phyloP scores from a whole-genome alignment of 1,284 basidiomycete genomes.

The Melanopsichium pennsylvanicum region DNA sequence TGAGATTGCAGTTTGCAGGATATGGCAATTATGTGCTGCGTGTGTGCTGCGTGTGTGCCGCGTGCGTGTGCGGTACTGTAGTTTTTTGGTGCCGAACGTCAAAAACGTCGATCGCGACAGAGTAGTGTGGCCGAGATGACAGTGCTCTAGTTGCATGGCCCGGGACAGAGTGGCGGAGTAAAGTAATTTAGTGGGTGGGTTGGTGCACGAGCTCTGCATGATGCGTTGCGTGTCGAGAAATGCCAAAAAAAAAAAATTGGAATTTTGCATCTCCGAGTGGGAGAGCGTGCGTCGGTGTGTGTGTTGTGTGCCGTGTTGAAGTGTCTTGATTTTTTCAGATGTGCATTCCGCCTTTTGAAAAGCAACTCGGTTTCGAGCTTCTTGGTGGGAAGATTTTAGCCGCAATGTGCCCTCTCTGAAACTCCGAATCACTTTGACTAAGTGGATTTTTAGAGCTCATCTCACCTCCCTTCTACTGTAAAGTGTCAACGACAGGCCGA shows the following conservation, averaged over 20 bases:
- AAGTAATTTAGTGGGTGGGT: slow-evolving; percentile 23
- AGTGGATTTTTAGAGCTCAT: too few relatives aligned
- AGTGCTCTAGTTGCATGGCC: slow-evolving; percentile 7
- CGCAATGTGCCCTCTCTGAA: not conserved
- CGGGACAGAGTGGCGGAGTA: slow-evolving; percentile 12
- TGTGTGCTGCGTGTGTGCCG: too few relatives aligned
- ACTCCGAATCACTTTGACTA: too few relatives aligned
- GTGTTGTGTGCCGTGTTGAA: too few relatives aligned
- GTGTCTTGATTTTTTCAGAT: too few relatives aligned
- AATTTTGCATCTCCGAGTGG: slow-evolving; percentile 1
- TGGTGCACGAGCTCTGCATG: slow-evolving; percentile 16
- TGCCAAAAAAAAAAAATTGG: not conserved
- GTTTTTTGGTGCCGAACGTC: too few relatives aligned
- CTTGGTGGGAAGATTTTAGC: not conserved
- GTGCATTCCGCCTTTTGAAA: not conserved
- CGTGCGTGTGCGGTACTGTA: too few relatives aligned
- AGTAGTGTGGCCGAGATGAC: slow-evolving; percentile 4
- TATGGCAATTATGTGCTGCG: too few relatives aligned
- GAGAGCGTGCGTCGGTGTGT: too few relatives aligned
- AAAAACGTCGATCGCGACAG: too few relatives aligned
- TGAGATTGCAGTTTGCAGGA: not conserved
- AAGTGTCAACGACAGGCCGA: too few relatives aligned
- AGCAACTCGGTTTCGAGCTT: not conserved
- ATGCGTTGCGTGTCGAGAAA: not conserved
- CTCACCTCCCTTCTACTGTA: too few relatives aligned